Conservation (phyloP, 2,329 filamentous ascomycete genomes). For the Trichophyton benhamiae region DNA sequence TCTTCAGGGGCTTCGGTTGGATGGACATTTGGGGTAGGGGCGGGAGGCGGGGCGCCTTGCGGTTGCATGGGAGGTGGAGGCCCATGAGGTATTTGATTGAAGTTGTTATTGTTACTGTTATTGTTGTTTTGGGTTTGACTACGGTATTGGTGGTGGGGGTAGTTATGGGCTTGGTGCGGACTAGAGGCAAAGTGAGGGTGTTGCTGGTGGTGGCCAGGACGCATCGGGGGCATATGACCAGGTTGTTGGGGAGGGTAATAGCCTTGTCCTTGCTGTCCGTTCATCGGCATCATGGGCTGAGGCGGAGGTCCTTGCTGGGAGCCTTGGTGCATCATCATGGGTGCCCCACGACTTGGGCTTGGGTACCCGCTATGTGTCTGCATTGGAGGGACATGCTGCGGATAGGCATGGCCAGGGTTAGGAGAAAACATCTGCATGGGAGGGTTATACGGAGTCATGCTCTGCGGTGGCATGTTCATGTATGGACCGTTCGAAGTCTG, state of each 20-base stretch:
- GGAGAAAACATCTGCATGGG: slow-evolving; percentile 76
- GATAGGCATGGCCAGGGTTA: slow-evolving; percentile 58
- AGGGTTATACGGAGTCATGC: slow-evolving; percentile 52
- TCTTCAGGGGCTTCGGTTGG: slow-evolving; percentile 35
- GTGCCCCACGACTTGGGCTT: slow-evolving; percentile 74
- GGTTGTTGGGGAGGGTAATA: slow-evolving; percentile 58
- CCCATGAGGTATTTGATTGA: slow-evolving; percentile 34
- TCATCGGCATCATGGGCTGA: slow-evolving; percentile 60
- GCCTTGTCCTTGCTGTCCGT: slow-evolving; percentile 62
- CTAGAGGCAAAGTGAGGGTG: slow-evolving; percentile 53
- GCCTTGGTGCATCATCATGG: slow-evolving; percentile 90
- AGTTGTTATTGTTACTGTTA: slow-evolving; percentile 21
- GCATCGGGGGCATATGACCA: slow-evolving; percentile 53
- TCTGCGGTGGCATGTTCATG: slow-evolving; percentile 58
- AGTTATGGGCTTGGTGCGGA: slow-evolving; percentile 53
- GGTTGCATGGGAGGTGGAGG: slow-evolving; percentile 29
- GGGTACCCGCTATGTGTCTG: slow-evolving; percentile 62
- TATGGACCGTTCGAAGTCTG: slow-evolving; percentile 56
- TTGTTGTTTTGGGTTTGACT: slow-evolving; percentile 44
- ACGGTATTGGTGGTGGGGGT: slow-evolving; percentile 46
- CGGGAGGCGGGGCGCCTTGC: slow-evolving; percentile 18
- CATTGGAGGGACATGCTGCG: slow-evolving; percentile 38
- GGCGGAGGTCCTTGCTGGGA: slow-evolving; percentile 76
- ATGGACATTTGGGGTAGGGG: slow-evolving; percentile 26
- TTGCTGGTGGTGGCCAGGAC: slow-evolving; percentile 46